These are phyloP conservation scores for Penicillium aurantiogriseum DNA, from an alignment of 2,329 filamentous ascomycete species.

Conservation along the genomic window DNA sequence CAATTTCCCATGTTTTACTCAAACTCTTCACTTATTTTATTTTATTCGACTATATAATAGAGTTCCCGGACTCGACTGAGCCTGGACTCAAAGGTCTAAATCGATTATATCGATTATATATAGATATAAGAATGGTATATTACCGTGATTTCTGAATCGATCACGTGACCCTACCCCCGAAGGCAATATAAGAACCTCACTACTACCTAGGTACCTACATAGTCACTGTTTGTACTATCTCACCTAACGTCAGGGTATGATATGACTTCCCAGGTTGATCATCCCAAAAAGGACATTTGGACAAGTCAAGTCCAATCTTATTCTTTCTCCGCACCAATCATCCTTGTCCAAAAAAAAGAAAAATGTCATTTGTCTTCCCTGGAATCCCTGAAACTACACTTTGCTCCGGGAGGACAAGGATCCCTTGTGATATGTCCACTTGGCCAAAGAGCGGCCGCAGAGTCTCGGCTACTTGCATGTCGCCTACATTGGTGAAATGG, in stretches of 20 bases:
- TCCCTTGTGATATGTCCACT: not conserved
- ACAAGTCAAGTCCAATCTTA: not conserved
- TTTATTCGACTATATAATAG: no score
- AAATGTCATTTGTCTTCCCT: not conserved
- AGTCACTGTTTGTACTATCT: not conserved
- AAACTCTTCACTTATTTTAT: not conserved
- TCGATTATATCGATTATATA: no score
- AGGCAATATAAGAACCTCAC: not conserved
- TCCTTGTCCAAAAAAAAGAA: not conserved
- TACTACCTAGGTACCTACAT: no score
- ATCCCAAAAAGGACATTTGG: not conserved
- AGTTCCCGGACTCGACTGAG: not conserved
- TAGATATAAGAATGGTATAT: no score
- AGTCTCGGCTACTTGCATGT: not conserved
- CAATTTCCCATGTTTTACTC: not conserved
- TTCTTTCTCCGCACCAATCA: not conserved
- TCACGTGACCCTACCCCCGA: not conserved
- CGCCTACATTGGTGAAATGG: not conserved
- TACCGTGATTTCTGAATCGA: no score
- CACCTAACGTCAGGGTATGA: not conserved
- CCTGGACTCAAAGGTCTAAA: no score
- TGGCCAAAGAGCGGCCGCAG: no score
- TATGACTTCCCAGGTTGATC: not conserved
- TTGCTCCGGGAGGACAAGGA: not conserved
- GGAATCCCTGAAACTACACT: not conserved